Evolutionary conservation across 2,329 filamentous ascomycete species (phyloP).

Genomic region (Teratosphaeriaceae sp.): DNA sequence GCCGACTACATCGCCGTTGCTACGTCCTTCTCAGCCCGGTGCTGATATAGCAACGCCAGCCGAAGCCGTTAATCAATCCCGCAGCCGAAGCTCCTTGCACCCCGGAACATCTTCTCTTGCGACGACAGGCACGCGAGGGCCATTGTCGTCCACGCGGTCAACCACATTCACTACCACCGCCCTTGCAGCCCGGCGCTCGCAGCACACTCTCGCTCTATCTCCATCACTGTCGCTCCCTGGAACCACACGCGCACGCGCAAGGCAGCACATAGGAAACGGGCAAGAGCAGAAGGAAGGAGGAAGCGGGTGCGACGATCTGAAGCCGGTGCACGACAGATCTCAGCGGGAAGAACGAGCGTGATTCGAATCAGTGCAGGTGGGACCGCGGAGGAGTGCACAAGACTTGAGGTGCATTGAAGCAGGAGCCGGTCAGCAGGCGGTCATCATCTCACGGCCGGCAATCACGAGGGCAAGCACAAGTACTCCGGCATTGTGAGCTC

Average conservation of each 20-base stretch:
- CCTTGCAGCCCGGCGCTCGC: slow-evolving; percentile 14
- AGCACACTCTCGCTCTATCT: slow-evolving; percentile 9
- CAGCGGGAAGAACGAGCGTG: neutral
- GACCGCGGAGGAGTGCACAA: too few species aligned
- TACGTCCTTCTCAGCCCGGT: neutral
- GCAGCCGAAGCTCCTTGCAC: neutral
- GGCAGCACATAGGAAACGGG: neutral
- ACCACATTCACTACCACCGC: slow-evolving; percentile 1
- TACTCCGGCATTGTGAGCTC: too few species aligned
- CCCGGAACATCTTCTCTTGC: neutral
- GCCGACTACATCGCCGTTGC: neutral
- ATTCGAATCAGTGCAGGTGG: neutral
- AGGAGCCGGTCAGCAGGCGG: too few species aligned
- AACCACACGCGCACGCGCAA: neutral
- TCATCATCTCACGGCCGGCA: too few species aligned
- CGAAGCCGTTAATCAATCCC: neutral
- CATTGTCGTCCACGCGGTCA: neutral
- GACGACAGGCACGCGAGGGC: neutral
- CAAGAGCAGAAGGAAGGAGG: neutral
- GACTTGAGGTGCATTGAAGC: too few species aligned
- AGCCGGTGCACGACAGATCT: neutral
- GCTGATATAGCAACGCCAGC: neutral
- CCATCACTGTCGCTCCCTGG: neutral
- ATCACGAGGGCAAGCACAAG: too few species aligned
- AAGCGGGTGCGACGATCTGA: neutral